Evolutionary conservation across 805 yeast genomes (phyloP), one percentile per base, ranked within the genome.

Genomic region (Candida rishiriensis): DNA sequence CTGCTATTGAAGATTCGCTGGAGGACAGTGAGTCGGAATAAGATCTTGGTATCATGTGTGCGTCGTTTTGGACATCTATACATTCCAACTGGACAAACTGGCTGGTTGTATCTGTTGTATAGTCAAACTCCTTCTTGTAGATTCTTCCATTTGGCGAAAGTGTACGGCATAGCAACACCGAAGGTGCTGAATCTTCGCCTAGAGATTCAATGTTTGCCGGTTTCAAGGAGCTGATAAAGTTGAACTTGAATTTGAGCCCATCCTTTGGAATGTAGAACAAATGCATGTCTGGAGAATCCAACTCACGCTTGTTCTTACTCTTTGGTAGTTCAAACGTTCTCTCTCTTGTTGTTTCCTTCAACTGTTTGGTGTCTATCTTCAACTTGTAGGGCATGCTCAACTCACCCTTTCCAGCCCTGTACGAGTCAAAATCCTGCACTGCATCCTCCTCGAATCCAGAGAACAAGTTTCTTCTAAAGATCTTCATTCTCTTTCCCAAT

Each of bases 1-100:
- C 84, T n/a, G 76, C 83, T 35, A 65, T 51, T 0, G 86, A 75
- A 0, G 88, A 82, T 29, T 81, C 81, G 4, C 70, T 64, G 1
- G 78, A 54, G 12, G 66, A 62, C 1, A 49, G 46, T 0, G 70
- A 60, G 14, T 57, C 56, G 2, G 50, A 43, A 2, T 65, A 54
- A 1, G 90, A 78, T 30, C 75, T 64, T 2, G 91, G 93, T 4
- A 81, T 67, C 16, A 54, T 51, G 26, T 61, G 59, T 2, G 68
- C 56, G 48, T 68, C 72, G 5, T 56, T 47, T 6, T 63, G 55
- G 1, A 70, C 63, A 50, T 79, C 78, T 12, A 67, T 51, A 57
- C 91, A 84, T 36, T 64, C 68, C 15, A 73, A 35, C 40, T 63
- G 63, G 16, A 68, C 63, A 49, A 58, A 64, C 38, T 68, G 66